Percentiles rank a stretch among this genome's conserved stretches.
phyloP scores from a whole-genome alignment of 2,329 filamentous ascomycete genomes.

The Zalaria obscura region DNA sequence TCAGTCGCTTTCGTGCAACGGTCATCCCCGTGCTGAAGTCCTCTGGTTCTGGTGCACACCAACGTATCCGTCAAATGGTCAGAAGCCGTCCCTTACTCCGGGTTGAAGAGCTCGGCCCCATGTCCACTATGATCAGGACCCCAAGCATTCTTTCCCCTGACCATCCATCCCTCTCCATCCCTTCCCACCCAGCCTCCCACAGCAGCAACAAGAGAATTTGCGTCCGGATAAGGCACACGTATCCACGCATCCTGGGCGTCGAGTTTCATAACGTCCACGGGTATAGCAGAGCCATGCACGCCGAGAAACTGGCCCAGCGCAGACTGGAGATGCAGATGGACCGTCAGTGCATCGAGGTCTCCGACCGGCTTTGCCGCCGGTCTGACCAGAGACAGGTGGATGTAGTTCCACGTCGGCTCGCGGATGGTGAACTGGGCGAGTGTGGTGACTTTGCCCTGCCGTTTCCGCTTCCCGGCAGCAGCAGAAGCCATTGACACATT shows the following conservation, averaged over 20 bases:
- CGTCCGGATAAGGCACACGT: constrained; percentile 47
- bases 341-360: constrained; percentile 45
- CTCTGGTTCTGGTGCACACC: no score
- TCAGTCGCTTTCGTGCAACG: no score
- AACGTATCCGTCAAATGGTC: no score
- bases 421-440: constrained; percentile 24
- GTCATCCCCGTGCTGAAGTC: no score
- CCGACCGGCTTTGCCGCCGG: constrained; percentile 2
- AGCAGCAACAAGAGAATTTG: constrained; percentile 47
- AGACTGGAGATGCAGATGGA: constrained; percentile 46
- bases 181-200: constrained; percentile 50
- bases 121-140: constrained; percentile 42
- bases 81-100: neutral
- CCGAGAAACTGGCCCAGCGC: constrained; percentile 59
- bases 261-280: constrained; percentile 56
- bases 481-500: no score
- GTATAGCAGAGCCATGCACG: constrained; percentile 49
- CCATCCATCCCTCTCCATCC: constrained; percentile 27
- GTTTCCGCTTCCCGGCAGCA: neutral
- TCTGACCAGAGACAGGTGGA: constrained; percentile 23
- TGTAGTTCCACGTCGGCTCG: constrained; percentile 24
- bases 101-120: constrained; percentile 34
- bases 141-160: constrained; percentile 50
- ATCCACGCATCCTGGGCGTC: constrained; percentile 46
- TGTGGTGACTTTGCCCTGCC: constrained; percentile 8